phyloP scores from a whole-genome alignment of 169 alveolate genomes.

The Prorocentrum cordatum region DNA sequence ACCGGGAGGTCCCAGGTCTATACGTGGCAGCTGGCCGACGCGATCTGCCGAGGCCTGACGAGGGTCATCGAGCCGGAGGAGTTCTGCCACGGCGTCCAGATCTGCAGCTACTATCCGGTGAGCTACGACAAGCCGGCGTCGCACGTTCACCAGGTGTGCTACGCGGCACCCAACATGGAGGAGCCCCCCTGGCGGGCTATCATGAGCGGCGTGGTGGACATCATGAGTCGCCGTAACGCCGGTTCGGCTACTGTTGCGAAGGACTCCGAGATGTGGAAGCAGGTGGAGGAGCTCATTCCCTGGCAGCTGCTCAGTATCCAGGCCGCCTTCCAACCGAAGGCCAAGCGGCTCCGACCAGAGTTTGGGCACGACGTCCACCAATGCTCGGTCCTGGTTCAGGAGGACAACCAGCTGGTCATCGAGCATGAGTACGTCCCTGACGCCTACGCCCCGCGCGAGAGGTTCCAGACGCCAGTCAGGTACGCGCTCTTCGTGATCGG shows the following conservation, averaged over 20 bases:
- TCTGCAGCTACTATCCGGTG: too few relatives aligned
- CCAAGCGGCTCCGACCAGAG: not conserved
- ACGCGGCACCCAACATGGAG: not conserved
- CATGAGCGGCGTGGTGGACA: not conserved
- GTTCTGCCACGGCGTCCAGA: not conserved
- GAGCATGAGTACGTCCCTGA: not conserved
- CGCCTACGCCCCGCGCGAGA: conserved; percentile 6
- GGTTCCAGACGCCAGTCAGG: not conserved
- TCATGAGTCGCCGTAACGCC: not conserved
- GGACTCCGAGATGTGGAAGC: not conserved
- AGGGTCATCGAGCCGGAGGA: not conserved
- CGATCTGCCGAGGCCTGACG: not conserved
- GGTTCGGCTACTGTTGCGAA: not conserved
- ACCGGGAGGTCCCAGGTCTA: not conserved
- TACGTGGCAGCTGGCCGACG: not conserved
- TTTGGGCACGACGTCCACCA: not conserved
- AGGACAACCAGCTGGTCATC: not conserved
- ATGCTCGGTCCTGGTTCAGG: not conserved
- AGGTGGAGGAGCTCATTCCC: not conserved
- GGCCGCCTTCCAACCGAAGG: not conserved
- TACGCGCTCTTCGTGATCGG: not conserved
- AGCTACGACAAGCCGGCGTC: too few relatives aligned
- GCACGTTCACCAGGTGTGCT: not conserved
- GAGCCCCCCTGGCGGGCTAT: not conserved
- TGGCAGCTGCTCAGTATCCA: not conserved